Percentiles rank a stretch among this genome's conserved stretches.
phyloP scores from a whole-genome alignment of 2,329 filamentous ascomycete genomes.

The Huntiella moniliformis region DNA sequence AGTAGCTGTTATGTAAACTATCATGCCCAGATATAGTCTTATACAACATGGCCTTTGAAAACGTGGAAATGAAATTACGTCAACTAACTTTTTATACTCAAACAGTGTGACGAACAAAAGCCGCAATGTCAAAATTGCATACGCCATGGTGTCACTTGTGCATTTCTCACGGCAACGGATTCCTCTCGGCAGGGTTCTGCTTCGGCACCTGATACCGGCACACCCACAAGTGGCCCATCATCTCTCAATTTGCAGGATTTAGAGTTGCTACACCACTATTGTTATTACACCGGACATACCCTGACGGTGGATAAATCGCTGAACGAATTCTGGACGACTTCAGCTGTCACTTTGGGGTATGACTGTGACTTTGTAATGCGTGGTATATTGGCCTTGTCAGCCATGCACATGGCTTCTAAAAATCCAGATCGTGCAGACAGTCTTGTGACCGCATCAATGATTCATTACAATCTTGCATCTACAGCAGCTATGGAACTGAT shows the following conservation, averaged over 20 bases:
- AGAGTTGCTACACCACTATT: conserved; percentile 34
- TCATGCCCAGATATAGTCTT: no score
- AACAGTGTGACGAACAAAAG: conserved; percentile 16
- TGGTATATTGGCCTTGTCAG: conserved; percentile 29
- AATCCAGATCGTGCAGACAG: conserved; percentile 12
- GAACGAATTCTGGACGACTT: conserved; percentile 27
- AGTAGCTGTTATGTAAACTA: no score
- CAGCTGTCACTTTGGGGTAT: conserved; percentile 28
- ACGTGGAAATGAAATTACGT: no score
- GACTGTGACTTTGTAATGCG: conserved; percentile 28
- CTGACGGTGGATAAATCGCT: conserved; percentile 23
- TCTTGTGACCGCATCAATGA: conserved; percentile 11
- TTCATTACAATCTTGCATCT: conserved; percentile 17
- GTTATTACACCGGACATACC: conserved; percentile 27
- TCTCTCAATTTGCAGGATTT: conserved; percentile 24
- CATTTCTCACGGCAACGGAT: conserved; percentile 12
- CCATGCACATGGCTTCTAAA: conserved; percentile 25
- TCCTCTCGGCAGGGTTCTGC: conserved; percentile 11
- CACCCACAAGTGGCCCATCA: conserved; percentile 1
- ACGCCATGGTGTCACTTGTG: conserved; percentile 15
- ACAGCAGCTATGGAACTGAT: conserved; percentile 16
- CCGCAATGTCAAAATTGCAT: conserved; percentile 16
- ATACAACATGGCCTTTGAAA: no score
- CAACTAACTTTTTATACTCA: not conserved
- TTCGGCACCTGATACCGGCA: conserved; percentile 6